Conservation (phyloP, 1,139 yeast genomes). For the Yamadazyma buinensis region DNA sequence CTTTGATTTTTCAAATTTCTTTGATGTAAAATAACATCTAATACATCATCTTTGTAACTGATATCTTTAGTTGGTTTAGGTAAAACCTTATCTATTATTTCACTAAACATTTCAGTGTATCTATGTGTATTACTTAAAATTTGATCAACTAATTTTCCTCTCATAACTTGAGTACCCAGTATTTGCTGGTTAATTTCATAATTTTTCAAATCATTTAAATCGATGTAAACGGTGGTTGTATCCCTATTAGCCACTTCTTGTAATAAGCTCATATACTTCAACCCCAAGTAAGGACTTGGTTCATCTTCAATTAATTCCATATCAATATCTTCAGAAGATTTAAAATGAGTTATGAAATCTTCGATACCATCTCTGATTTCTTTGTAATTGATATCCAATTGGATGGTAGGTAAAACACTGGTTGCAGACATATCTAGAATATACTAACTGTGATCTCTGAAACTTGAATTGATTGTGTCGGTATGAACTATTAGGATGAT, state of each 20-base stretch:
- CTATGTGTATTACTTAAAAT: constrained; percentile 73
- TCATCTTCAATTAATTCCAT: constrained; percentile 5
- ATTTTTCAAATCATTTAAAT: constrained; percentile 75
- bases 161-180: constrained; percentile 19
- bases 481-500: too few species aligned
- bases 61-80: constrained; percentile 80
- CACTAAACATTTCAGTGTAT: constrained; percentile 72
- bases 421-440: constrained; percentile 35
- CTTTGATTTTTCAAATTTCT: constrained; percentile 79
- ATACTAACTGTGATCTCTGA: background rate
- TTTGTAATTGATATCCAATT: constrained; percentile 59
- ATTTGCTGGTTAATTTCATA: constrained; percentile 49
- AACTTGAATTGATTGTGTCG: too few species aligned
- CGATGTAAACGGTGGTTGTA: constrained; percentile 60
- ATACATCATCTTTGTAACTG: constrained; percentile 79
- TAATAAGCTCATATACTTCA: constrained; percentile 73
- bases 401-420: constrained; percentile 51
- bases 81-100: constrained; percentile 73
- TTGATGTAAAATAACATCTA: constrained; percentile 90
- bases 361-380: constrained; percentile 48
- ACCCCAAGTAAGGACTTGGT: constrained; percentile 33
- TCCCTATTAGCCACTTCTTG: constrained; percentile 86
- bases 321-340: constrained; percentile 28
- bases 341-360: constrained; percentile 62
- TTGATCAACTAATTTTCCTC: constrained; percentile 47